Evolutionary conservation across 2,329 filamentous ascomycete species (phyloP).

Genomic region (Paecilomyces sp.): DNA sequence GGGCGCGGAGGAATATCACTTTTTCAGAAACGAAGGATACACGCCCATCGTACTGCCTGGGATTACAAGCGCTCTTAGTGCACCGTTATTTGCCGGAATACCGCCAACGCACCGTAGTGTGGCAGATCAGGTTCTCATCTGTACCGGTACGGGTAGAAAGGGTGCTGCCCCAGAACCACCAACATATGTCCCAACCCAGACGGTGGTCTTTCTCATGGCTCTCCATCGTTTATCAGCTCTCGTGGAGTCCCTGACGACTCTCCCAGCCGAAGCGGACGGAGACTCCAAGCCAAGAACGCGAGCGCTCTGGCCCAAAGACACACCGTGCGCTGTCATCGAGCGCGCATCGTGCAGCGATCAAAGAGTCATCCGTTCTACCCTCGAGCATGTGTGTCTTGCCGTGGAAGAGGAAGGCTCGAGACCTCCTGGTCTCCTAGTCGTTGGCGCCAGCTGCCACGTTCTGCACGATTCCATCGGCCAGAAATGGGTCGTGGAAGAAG

Average conservation of each 20-base stretch:
- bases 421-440: slow-evolving; percentile 80
- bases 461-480: slow-evolving; percentile 54
- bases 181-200: slow-evolving; percentile 66
- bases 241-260: slow-evolving; percentile 58
- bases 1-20: slow-evolving; percentile 85
- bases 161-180: slow-evolving; percentile 77
- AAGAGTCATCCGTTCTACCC: slow-evolving; percentile 79
- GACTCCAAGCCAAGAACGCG: slow-evolving; percentile 8
- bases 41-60: slow-evolving; percentile 72
- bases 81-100: slow-evolving; percentile 80
- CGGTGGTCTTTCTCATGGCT: slow-evolving; percentile 92
- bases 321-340: slow-evolving; percentile 88
- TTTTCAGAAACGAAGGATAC: slow-evolving; percentile 68
- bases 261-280: slow-evolving; percentile 17
- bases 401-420: slow-evolving; percentile 84
- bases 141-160: slow-evolving; percentile 90
- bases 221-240: slow-evolving; percentile 74
- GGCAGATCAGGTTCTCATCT: slow-evolving; percentile 89
- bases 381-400: slow-evolving; percentile 70
- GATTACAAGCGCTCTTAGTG: slow-evolving; percentile 79
- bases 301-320: slow-evolving; percentile 60
- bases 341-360: slow-evolving; percentile 92
- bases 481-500: slow-evolving; percentile 81
- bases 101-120: slow-evolving; percentile 84
- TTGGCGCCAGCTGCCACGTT: slow-evolving; percentile 77